Evolutionary conservation across 2,329 filamentous ascomycete species (phyloP).

Genomic region (Didymella arachidicola): DNA sequence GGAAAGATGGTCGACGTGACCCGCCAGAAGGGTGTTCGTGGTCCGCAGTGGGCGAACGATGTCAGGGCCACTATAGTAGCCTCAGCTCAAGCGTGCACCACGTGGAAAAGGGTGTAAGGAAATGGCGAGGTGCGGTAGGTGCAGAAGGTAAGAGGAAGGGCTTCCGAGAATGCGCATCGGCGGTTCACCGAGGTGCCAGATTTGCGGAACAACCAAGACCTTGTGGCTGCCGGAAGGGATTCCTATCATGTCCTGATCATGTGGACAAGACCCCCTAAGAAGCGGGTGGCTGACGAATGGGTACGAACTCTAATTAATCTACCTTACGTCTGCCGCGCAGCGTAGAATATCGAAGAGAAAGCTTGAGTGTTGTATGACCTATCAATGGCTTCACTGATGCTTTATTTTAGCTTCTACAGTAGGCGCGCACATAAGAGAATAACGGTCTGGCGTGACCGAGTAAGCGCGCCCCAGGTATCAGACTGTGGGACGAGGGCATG

Average conservation of each 20-base stretch:
- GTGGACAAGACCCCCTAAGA: background rate
- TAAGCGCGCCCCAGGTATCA: background rate
- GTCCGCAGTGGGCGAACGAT: conserved; percentile 1
- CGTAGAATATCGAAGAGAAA: conserved; percentile 12
- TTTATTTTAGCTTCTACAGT: background rate
- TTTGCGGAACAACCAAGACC: background rate
- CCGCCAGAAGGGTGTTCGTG: background rate
- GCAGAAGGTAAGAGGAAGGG: background rate
- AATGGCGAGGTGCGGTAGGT: background rate
- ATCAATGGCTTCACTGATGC: background rate
- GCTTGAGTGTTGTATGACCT: conserved; percentile 1
- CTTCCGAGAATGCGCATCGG: conserved; percentile 1
- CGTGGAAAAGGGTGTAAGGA: conserved; percentile 4
- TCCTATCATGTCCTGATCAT: conserved; percentile 7
- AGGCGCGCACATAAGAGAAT: background rate
- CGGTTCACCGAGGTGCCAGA: conserved; percentile 6
- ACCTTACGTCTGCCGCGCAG: background rate
- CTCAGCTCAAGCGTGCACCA: conserved; percentile 1
- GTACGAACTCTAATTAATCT: conserved; percentile 11
- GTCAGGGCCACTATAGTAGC: background rate
- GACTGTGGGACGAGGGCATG: background rate
- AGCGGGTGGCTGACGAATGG: conserved; percentile 15
- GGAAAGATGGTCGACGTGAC: background rate
- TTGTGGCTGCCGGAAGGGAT: conserved; percentile 15
- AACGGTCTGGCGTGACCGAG: background rate